Base-by-base conservation (phyloP, 176 grass and related monocot genomes). In the Paspalum notatum region DNA sequence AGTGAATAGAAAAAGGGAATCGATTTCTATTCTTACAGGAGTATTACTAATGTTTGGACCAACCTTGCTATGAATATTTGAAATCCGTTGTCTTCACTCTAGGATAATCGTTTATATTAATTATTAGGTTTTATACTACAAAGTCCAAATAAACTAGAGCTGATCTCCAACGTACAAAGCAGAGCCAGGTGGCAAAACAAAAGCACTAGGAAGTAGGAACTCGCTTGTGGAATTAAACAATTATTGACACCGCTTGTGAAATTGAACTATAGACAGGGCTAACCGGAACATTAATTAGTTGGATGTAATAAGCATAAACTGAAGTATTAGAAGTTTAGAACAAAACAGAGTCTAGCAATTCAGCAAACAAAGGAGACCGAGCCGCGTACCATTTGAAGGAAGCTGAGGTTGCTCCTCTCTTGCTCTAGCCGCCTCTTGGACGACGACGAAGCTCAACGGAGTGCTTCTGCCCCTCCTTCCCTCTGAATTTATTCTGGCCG, bases 361-460 rank as follows among this genome's bases (percentile, higher is more conserved):
- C 37, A 1, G 26, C 15, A 15, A 32, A 27, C 4, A 54, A 0
- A 38, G 5, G 11, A 50, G 27, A n/a, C n/a, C n/a, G n/a, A 32
- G 21, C 12, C 6, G 1, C 37, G 1, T 75, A 83, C 81, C 81
- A 83, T 83, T 54, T 55, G 21, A 32, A 32, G 32, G 32, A 32
- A 32, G 32, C 32, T 32, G 32, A 3, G 32, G 32, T 32, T 32
- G 32, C 3, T 32, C 32, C 32, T 32, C 32, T 32, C 32, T 32
- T 32, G 32, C 32, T 32, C 32, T 32, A 32, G n/a, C n/a, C n/a
- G n/a, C n/a, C n/a, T n/a, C n/a, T n/a, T n/a, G n/a, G n/a, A n/a
- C 32, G 32, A 50, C 9, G 21, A 20, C 43, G 1, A 55, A 73
- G 44, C 59, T 15, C 18, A 56, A 1, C 37, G 17, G 20, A 17